Evolutionary conservation across 2,329 filamentous ascomycete genomes (phyloP), one percentile per base, ranked within the genome.

Genomic region (Scytalidium sp.): DNA sequence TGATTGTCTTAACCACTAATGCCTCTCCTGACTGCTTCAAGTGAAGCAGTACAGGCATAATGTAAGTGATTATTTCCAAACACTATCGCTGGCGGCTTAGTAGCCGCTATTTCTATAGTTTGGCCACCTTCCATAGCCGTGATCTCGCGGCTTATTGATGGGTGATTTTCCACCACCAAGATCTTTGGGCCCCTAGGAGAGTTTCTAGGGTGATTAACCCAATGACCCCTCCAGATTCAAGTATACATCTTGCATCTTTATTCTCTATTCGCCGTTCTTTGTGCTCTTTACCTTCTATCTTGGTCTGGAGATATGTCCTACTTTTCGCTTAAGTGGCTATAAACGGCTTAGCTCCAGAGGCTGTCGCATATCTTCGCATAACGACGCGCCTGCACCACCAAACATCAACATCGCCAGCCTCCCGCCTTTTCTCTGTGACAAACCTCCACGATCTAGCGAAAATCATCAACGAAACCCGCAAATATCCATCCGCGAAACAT

Each of bases 401-500:
- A 36, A 36, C 32, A 45, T 23, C 39, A 41, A 47, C 46, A 45
- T 44, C 36, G 19, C 22, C 41, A 39, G 15, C 36, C 23, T 15
- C 17, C 44, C 21, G 15, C 46, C 17, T 21, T 29, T 23, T 27
- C 25, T 27, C 45, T 13, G 19, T n/a, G 32, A 36, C 11, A 36
- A 36, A 43, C 9, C 36, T 32, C 47, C 32, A 29, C 49, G 36
- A 51, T 40, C 25, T 21, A 25, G 13, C 32, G 15, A 36, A 46
- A 42, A 45, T 27, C 43, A 50, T 50, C 47, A 45, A 49, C 27
- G 19, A 45, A 43, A 41, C 29, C 32, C 15, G 23, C 42, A 39
- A 19, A 20, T 42, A 21, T 43, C 17, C 22, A 36, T 22, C 42
- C 41, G 3, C 21, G 27, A 48, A 46, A 43, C 25, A 54, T 51